phyloP scores from a whole-genome alignment of 2,329 filamentous ascomycete genomes.

The Alternaria sp. region DNA sequence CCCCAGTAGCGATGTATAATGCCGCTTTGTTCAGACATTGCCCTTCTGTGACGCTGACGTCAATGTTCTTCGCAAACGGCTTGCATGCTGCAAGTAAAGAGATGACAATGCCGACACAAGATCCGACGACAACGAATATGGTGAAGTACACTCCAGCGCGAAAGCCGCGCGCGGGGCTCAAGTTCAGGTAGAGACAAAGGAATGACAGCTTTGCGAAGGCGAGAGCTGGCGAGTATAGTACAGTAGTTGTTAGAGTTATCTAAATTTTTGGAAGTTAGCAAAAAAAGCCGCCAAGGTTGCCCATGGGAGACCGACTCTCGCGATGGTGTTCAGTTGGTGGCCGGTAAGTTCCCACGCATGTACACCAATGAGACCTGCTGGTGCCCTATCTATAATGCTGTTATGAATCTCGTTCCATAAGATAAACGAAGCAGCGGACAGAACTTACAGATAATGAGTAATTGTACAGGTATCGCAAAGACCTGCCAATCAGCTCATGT shows the following conservation, averaged over 20 bases:
- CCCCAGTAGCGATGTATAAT: constrained; percentile 24
- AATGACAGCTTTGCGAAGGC: neutral
- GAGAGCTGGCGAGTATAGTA: neutral
- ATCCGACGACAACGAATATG: constrained; percentile 25
- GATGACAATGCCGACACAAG: constrained; percentile 20
- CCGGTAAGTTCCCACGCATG: constrained; percentile 22
- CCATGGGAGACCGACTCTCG: constrained; percentile 8
- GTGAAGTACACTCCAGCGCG: constrained; percentile 13
- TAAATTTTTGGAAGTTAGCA: neutral
- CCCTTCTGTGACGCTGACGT: constrained; percentile 18
- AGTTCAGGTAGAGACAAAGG: neutral
- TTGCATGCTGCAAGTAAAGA: constrained; percentile 23
- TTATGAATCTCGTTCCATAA: neutral
- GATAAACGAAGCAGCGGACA: neutral
- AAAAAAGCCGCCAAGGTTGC: neutral
- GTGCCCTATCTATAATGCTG: constrained; percentile 8
- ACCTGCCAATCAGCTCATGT: neutral
- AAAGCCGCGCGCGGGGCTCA: constrained; percentile 2
- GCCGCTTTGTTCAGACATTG: constrained; percentile 23
- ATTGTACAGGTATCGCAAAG: neutral
- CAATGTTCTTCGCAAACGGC: constrained; percentile 22
- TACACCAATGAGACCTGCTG: constrained; percentile 15
- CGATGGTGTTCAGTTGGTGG: constrained; percentile 16
- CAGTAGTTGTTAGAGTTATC: constrained; percentile 8
- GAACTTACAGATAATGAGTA: neutral